Conservation (phyloP, 2,329 filamentous ascomycete genomes). For the Lojkania enalia region DNA sequence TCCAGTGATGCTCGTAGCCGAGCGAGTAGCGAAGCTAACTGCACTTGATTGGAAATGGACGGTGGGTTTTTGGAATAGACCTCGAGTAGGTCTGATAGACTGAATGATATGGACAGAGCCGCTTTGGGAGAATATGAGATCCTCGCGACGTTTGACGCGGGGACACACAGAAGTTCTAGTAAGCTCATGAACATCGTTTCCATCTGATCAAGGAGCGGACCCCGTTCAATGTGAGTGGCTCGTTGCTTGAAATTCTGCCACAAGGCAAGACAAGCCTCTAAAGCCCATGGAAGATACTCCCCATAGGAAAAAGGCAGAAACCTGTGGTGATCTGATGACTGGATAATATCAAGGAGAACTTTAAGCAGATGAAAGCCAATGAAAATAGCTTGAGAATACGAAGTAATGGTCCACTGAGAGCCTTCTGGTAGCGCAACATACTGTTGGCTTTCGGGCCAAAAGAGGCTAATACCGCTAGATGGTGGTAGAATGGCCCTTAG, state of each 20-base stretch:
- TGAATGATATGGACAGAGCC: constrained; percentile 19
- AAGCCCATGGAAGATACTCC: constrained; percentile 28
- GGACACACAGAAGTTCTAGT: constrained; percentile 21
- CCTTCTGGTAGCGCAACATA: constrained; percentile 48
- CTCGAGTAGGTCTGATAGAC: constrained; percentile 26
- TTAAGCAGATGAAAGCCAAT: constrained; percentile 32
- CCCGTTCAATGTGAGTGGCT: constrained; percentile 15
- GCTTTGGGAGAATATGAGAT: constrained; percentile 25
- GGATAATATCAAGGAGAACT: constrained; percentile 16
- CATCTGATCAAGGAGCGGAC: constrained; percentile 23
- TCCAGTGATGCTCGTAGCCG: constrained; percentile 20
- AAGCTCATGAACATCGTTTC: constrained; percentile 28
- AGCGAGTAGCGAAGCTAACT: constrained; percentile 27
- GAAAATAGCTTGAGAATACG: constrained; percentile 27
- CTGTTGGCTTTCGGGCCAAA: constrained; percentile 45
- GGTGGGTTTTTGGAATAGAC: constrained; percentile 15
- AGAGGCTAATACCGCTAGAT: constrained; percentile 41
- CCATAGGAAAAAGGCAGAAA: constrained; percentile 11
- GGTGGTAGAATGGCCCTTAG: constrained; percentile 45
- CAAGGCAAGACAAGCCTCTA: constrained; percentile 28
- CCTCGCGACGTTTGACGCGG: neutral
- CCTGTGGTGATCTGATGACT: neutral
- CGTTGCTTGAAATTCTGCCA: constrained; percentile 32
- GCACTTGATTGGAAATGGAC: constrained; percentile 26
- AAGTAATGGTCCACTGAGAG: constrained; percentile 38